Percentiles rank a stretch among this genome's conserved stretches.
Evolutionary conservation across 2,329 filamentous ascomycete species (phyloP).

Genomic region (Calonectria hongkongensis): DNA sequence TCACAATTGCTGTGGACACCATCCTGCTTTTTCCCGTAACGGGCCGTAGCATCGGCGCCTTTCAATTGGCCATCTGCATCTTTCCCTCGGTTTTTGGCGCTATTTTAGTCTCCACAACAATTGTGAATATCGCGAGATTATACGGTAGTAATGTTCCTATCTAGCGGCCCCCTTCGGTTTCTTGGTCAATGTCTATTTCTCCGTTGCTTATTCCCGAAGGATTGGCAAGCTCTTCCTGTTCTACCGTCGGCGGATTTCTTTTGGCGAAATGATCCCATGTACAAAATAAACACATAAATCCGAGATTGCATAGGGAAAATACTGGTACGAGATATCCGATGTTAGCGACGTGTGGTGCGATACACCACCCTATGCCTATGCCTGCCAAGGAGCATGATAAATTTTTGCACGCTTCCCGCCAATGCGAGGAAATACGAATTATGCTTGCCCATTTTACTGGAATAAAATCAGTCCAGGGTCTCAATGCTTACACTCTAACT

Average conservation of each 20-base stretch:
- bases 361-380: not conserved
- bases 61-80: too few species aligned
- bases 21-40: too few species aligned
- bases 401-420: not conserved
- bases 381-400: not conserved
- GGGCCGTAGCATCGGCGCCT: too few species aligned
- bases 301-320: not conserved
- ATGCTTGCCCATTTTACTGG: constrained; percentile 3
- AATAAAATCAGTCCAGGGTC: not conserved
- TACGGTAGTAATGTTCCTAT: too few species aligned
- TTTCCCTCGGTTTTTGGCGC: too few species aligned
- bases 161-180: too few species aligned
- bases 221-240: not conserved
- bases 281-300: not conserved
- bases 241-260: not conserved
- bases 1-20: too few species aligned
- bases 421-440: not conserved
- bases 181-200: too few species aligned
- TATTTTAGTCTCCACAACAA: too few species aligned
- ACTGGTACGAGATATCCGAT: not conserved
- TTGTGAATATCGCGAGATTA: too few species aligned
- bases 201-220: too few species aligned
- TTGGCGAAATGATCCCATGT: not conserved
- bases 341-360: too few species aligned
- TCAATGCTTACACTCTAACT: not conserved